phyloP scores from a whole-genome alignment of 805 yeast genomes.

The Ogataea methanolica region DNA sequence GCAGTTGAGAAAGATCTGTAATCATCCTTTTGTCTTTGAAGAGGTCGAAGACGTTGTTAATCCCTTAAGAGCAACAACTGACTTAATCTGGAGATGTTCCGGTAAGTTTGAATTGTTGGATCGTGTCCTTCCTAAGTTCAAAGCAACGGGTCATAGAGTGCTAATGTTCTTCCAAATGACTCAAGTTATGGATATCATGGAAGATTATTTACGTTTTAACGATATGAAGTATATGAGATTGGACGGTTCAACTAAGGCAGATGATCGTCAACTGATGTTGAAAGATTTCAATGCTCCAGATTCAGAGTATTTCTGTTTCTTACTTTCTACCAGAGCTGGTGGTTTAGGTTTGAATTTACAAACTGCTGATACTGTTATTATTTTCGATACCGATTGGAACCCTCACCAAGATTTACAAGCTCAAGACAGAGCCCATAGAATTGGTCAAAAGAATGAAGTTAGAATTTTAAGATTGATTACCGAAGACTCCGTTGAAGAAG shows the following conservation, averaged over 20 bases:
- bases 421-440: slow-evolving; percentile 86
- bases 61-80: slow-evolving; percentile 57
- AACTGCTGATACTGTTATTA: slow-evolving; percentile 83
- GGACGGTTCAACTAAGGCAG: slow-evolving; percentile 82
- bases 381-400: slow-evolving; percentile 87
- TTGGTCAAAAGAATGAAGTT: slow-evolving; percentile 86
- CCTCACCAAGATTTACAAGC: slow-evolving; percentile 92
- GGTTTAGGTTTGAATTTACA: slow-evolving; percentile 83
- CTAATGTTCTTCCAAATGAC: slow-evolving; percentile 87
- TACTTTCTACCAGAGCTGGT: slow-evolving; percentile 84
- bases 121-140: slow-evolving; percentile 69
- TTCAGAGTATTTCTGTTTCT: slow-evolving; percentile 74
- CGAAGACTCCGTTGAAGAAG: slow-evolving; percentile 79
- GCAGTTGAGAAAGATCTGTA: slow-evolving; percentile 83
- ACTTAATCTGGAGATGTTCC: slow-evolving; percentile 67
- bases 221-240: slow-evolving; percentile 68
- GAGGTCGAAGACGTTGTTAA: slow-evolving; percentile 71
- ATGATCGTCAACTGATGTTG: slow-evolving; percentile 73
- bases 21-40: slow-evolving; percentile 84
- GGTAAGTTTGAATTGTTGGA: slow-evolving; percentile 81
- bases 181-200: slow-evolving; percentile 87
- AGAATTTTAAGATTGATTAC: slow-evolving; percentile 76
- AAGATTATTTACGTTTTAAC: slow-evolving; percentile 66
- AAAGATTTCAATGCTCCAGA: slow-evolving; percentile 70
- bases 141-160: slow-evolving; percentile 71